phyloP scores from a whole-genome alignment of 768 basidiomycete species.

The Pholiota microspora region DNA sequence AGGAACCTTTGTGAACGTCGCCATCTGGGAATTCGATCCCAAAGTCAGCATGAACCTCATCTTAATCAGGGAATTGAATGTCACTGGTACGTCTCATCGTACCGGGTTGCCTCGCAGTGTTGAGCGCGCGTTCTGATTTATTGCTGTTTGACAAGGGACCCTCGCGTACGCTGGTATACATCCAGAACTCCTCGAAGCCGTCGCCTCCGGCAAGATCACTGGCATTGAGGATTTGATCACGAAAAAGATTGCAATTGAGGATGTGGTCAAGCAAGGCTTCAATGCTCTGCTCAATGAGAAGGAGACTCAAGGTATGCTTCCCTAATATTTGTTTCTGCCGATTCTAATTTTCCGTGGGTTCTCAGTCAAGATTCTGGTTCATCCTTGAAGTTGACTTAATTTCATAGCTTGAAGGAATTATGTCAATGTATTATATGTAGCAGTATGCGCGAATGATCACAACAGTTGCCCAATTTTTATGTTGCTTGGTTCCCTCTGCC shows the following conservation, averaged over 20 bases:
- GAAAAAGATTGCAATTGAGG: neutral
- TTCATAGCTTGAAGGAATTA: no score
- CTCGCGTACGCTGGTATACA: neutral
- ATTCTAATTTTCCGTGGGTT: no score
- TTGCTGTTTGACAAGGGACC: neutral
- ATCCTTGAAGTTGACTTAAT: no score
- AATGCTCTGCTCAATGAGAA: neutral
- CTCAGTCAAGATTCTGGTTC: neutral
- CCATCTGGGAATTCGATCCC: slow-evolving; percentile 38
- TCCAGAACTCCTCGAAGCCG: neutral
- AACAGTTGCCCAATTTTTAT: no score
- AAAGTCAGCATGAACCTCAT: slow-evolving; percentile 35
- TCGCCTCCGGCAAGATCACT: neutral
- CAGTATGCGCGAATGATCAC: no score
- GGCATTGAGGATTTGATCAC: neutral
- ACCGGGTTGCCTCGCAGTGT: neutral
- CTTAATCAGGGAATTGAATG: slow-evolving; percentile 32
- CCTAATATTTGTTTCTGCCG: neutral
- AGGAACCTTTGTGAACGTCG: slow-evolving; percentile 40
- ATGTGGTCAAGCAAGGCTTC: neutral
- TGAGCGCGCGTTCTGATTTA: neutral
- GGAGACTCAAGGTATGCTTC: neutral
- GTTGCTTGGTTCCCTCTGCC: no score
- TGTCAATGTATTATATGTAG: no score
- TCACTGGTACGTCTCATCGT: slow-evolving; percentile 29